A percentile compares a stretch with the other conserved stretches of the same genome.
phyloP scores from a whole-genome alignment of 371 early-diverging fungal genomes.

The Batrachochytrium dendrobatidis region DNA sequence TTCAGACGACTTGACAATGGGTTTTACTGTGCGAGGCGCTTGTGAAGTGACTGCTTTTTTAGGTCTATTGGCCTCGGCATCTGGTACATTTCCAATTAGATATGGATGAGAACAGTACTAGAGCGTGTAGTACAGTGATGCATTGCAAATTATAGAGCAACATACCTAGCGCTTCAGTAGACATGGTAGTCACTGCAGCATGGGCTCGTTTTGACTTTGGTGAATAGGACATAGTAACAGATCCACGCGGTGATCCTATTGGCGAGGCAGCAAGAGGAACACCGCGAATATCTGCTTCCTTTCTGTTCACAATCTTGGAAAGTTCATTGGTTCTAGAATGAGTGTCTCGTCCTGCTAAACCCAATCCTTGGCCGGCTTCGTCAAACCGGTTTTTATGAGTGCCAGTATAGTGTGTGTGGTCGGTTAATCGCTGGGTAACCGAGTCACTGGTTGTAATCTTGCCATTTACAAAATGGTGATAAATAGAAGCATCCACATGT shows the following conservation, averaged over 20 bases:
- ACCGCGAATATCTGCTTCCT: constrained; percentile 18
- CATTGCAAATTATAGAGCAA: too few relatives aligned
- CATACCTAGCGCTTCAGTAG: too few relatives aligned
- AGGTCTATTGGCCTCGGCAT: too few relatives aligned
- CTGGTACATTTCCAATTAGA: too few relatives aligned
- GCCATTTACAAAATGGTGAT: not conserved
- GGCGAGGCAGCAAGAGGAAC: constrained; percentile 1
- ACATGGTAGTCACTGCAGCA: too few relatives aligned
- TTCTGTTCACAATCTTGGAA: constrained; percentile 22
- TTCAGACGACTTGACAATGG: too few relatives aligned
- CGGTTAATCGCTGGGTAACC: constrained; percentile 32
- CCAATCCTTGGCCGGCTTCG: constrained; percentile 36
- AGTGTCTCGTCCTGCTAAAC: constrained; percentile 27
- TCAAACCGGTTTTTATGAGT: constrained; percentile 43
- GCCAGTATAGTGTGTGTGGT: constrained; percentile 38
- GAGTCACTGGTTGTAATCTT: constrained; percentile 22
- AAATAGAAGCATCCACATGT: not conserved
- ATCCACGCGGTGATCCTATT: not conserved
- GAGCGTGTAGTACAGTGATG: too few relatives aligned
- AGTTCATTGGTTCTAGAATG: constrained; percentile 19
- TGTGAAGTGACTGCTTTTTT: too few relatives aligned
- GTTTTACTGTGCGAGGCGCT: too few relatives aligned
- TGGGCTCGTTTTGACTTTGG: too few relatives aligned
- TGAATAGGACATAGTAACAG: too few relatives aligned
- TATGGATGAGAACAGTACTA: too few relatives aligned